A percentile compares a stretch with the other conserved stretches of the same genome.
These are phyloP conservation scores for Alternaria hordeiaustralica DNA, from an alignment of 2,329 filamentous ascomycete species.

Conservation along the genomic window DNA sequence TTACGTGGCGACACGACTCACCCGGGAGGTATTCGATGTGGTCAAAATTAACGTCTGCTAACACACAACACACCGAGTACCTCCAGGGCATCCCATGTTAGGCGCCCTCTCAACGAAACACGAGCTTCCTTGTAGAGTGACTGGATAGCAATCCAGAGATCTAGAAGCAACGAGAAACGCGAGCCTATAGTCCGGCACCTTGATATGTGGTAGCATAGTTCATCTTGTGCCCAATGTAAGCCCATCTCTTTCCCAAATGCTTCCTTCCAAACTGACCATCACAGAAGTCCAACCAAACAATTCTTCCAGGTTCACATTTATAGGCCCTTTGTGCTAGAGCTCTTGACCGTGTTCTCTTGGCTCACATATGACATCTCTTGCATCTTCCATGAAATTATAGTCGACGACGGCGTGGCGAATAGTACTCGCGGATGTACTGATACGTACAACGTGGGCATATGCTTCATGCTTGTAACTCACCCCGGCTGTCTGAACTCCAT, in stretches of 20 bases:
- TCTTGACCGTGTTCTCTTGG: neutral
- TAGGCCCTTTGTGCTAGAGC: neutral
- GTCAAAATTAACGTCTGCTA: rapidly evolving
- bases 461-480: neutral
- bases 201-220: neutral
- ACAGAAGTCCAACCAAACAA: neutral
- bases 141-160: rapidly evolving
- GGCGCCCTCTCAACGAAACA: neutral
- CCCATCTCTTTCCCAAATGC: neutral
- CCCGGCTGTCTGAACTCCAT: neutral
- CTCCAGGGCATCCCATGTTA: neutral
- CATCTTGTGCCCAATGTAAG: neutral
- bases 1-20: neutral
- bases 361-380: neutral
- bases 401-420: neutral
- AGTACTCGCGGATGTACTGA: neutral
- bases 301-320: neutral
- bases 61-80: neutral
- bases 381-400: neutral
- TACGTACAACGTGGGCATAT: neutral
- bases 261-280: neutral
- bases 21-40: neutral
- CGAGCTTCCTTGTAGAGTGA: neutral
- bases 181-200: too few species aligned
- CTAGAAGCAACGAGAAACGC: neutral